Base-by-base conservation (phyloP, 129 eudicot genomes). In the Pseudognaphalium luteoalbum region DNA sequence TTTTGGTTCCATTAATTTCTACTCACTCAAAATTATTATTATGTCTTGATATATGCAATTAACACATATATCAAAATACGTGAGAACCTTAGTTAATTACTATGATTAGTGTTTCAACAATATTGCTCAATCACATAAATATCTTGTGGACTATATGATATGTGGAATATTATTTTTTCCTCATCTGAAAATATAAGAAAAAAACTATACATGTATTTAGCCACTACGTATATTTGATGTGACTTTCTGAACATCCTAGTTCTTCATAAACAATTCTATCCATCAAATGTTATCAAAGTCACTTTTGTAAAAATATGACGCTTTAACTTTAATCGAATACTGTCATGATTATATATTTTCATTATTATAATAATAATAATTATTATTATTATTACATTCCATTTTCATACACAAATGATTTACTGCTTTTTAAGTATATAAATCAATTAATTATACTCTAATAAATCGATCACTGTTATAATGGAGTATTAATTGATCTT, bases 321-420 rank as follows among this genome's bases (percentile, higher is more conserved):
- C 62, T 57, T 57, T 57, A 57, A 16, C 78, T 62, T 63, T 63
- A 73, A 75, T 64, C 79, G 66, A 64, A 75, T 75, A 63, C 71
- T 28, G 42, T 42, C 60, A 69, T 70, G 75, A 70, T 69, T 32
- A 69, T 19, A 69, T 6, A 32, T 2, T 32, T 25, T 25, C 28
- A 32, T 32, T 32, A 0, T 2, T 32, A 57, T 28, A n/a, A n/a
- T n/a, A n/a, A n/a, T n/a, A n/a, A n/a, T n/a, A n/a, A 32, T 32
- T 32, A 0, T 2, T 32, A 57, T 28, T 60, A 69, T 77, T 44
- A 58, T 41, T 41, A 39, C 34, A 70, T 44, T 69, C 44, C 57
- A 69, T 50, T 75, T 63, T 25, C 63, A n/a, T 51, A 63, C 50
- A 74, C 72, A 50, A n/a, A 75, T 76, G 74, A 44, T 78, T 58